Evolutionary conservation across 768 basidiomycete genomes (phyloP), one percentile per base, ranked within the genome.

Genomic region (Boletellus emodensis): DNA sequence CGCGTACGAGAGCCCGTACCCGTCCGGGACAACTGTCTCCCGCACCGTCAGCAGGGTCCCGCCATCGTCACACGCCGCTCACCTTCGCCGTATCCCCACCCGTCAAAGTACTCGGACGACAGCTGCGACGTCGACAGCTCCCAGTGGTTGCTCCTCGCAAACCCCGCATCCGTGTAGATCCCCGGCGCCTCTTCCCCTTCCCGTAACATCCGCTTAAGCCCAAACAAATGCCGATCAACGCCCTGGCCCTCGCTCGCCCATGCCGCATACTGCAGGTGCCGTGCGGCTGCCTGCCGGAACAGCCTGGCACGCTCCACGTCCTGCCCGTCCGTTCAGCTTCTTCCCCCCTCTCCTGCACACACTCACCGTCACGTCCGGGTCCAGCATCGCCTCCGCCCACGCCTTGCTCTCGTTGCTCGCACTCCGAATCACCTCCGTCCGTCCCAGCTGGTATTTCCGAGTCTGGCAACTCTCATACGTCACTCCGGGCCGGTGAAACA

Each of bases 81-180:
- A 90, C 90, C 90, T 79, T 95, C 91, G 8, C 94, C 93, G 64
- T 97, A 97, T 13, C 95, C 96, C 95, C 95, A 98, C 18, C 93
- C 93, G 59, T 94, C 90, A 32, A 99, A 73, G 67, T 78, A 94
- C 44, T 75, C 76, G 39, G 82, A 85, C 44, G 84, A 86, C 50
- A 98, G 72, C 69, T 96, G 90, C 54, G 85, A 87, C 17, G 96
- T 99, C 36, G 85, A 90, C 58, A 98, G 72, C 69, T 95, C 89
- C 96, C 96, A 99, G 67, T 95, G 89, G 54, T 67, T 82, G 39
- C 85, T 88, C 65, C 75, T 76, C 7, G 73, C 60, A 61, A 77
- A 95, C 8, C 86, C 83, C 46, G 71, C 69, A 61, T 97, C 93
- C 42, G 63, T 76, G 73, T 90, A 94, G 3, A 96, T 73, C 54